phyloP scores from a whole-genome alignment of 805 yeast genomes.

The Saccharomyces jurei region DNA sequence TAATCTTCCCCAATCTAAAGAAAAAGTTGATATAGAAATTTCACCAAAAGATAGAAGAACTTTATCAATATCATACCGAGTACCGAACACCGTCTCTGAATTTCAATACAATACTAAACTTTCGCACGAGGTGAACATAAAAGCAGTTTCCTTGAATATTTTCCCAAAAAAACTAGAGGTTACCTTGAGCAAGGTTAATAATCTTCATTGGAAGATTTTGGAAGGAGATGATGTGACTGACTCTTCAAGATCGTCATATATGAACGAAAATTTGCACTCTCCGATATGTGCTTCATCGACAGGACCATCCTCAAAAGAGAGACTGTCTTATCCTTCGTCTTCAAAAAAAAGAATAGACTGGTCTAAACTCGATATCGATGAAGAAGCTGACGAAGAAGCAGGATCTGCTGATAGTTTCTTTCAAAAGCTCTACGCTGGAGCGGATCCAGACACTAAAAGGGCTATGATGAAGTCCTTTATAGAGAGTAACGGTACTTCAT shows the following conservation, averaged over 20 bases:
- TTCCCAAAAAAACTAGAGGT: slow-evolving; percentile 73
- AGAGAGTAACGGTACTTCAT: slow-evolving; percentile 90
- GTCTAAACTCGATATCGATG: slow-evolving; percentile 47
- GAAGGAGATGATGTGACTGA: slow-evolving; percentile 14
- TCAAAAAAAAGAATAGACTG: slow-evolving; percentile 60
- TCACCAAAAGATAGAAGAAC: slow-evolving; percentile 31
- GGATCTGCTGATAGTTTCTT: slow-evolving; percentile 62
- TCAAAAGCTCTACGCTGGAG: slow-evolving; percentile 60
- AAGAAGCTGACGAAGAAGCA: slow-evolving; percentile 38
- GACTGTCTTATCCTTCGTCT: slow-evolving; percentile 48
- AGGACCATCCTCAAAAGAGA: background rate
- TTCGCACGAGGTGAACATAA: slow-evolving; percentile 42
- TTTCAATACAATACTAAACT: slow-evolving; percentile 53
- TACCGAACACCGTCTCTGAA: slow-evolving; percentile 36
- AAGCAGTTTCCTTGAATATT: slow-evolving; percentile 40
- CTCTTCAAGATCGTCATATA: background rate
- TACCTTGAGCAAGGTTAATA: slow-evolving; percentile 39
- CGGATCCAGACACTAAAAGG: slow-evolving; percentile 78
- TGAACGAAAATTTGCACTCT: background rate
- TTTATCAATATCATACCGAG: slow-evolving; percentile 25
- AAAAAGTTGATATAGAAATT: slow-evolving; percentile 36
- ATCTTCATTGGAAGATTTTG: slow-evolving; percentile 47
- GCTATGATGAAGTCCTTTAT: slow-evolving; percentile 96
- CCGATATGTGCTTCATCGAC: background rate
- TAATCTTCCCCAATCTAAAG: slow-evolving; percentile 38